Conservation (phyloP, 345 rosid genomes). For the Moringa oleifera region DNA sequence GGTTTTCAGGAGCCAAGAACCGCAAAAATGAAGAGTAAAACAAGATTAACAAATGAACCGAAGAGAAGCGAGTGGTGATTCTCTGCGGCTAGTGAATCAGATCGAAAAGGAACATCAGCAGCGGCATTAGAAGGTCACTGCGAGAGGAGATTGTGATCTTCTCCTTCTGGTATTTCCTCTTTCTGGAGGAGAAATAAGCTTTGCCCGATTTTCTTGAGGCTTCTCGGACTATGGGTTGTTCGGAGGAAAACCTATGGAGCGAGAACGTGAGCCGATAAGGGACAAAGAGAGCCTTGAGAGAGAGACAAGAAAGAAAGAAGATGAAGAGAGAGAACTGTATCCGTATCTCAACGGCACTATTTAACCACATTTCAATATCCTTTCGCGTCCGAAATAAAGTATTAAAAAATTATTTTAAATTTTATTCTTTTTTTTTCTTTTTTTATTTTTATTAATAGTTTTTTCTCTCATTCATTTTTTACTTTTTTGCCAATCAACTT, state of each 20-base stretch:
- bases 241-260: constrained; percentile 22
- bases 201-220: constrained; percentile 17
- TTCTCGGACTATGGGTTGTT: constrained; percentile 22
- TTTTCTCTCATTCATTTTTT: too few relatives aligned
- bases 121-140: not conserved
- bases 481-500: too few relatives aligned
- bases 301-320: constrained; percentile 15
- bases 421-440: constrained; percentile 1
- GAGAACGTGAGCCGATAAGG: constrained; percentile 44
- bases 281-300: constrained; percentile 36
- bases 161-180: not conserved
- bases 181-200: not conserved
- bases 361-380: constrained; percentile 33
- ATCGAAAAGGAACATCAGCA: not conserved
- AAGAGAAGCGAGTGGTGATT: not conserved
- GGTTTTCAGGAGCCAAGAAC: not conserved
- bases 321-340: constrained; percentile 8
- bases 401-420: not conserved
- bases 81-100: not conserved
- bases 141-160: not conserved
- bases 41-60: not conserved
- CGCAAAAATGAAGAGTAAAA: not conserved
- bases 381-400: constrained; percentile 43
- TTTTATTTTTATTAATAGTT: not conserved
- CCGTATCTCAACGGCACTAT: constrained; percentile 36